phyloP scores from a whole-genome alignment of 2,329 filamentous ascomycete species.

The Hortaea sp. region DNA sequence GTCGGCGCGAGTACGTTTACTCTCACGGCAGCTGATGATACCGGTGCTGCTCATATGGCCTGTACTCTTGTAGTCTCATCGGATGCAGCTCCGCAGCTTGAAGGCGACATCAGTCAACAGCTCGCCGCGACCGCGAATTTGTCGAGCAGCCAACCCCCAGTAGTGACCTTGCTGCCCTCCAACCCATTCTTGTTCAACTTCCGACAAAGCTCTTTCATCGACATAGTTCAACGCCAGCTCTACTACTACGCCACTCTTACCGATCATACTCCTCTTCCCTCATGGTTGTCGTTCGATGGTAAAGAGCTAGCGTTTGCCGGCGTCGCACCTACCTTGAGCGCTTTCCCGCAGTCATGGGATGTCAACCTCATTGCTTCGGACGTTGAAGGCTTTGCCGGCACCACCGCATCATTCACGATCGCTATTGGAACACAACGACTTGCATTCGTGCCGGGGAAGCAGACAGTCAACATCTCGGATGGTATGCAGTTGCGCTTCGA shows the following conservation, averaged over 20 bases:
- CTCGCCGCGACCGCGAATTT: constrained; percentile 47
- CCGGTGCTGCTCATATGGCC: constrained; percentile 53
- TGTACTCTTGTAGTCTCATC: constrained; percentile 63
- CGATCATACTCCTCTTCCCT: constrained; percentile 72
- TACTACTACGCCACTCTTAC: constrained; percentile 66
- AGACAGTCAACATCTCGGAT: constrained; percentile 31
- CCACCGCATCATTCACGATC: constrained; percentile 57
- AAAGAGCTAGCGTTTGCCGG: constrained; percentile 58
- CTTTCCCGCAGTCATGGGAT: constrained; percentile 61
- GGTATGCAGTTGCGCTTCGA: constrained; percentile 24
- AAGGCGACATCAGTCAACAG: constrained; percentile 48
- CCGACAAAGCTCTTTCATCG: constrained; percentile 49
- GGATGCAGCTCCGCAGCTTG: constrained; percentile 43
- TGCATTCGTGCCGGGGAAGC: constrained; percentile 47
- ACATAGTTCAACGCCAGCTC: constrained; percentile 39
- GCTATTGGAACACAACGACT: constrained; percentile 62
- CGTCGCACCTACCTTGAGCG: constrained; percentile 54
- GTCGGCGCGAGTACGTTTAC: constrained; percentile 52
- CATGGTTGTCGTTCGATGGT: constrained; percentile 71
- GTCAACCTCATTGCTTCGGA: constrained; percentile 70
- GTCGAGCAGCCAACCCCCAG: constrained; percentile 45
- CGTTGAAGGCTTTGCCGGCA: constrained; percentile 64
- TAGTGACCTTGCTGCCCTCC: constrained; percentile 35
- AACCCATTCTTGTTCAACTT: constrained; percentile 34
- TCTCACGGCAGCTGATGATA: constrained; percentile 59